A percentile compares a stretch with the other conserved stretches of the same genome.
Evolutionary conservation across 1,284 basidiomycete genomes (phyloP).

Genomic region (Takashimella koratensis): DNA sequence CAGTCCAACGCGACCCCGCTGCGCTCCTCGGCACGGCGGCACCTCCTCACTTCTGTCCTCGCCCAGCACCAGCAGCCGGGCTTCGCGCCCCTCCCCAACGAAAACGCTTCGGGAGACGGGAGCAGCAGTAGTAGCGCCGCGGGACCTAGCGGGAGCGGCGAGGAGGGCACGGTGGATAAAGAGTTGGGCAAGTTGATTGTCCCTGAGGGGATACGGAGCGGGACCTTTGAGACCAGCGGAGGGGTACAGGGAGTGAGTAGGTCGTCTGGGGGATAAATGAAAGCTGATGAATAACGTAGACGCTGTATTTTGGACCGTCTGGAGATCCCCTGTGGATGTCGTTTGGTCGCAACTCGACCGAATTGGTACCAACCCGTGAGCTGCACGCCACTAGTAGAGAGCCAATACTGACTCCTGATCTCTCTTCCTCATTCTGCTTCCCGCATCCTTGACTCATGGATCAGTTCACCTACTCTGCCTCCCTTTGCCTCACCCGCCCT

Average conservation of each 20-base stretch:
- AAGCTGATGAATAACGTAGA: slow-evolving; percentile 51
- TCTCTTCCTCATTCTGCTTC: not conserved
- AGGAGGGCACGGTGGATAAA: slow-evolving; percentile 5
- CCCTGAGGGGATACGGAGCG: slow-evolving; percentile 40
- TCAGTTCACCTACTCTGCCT: slow-evolving; percentile 44
- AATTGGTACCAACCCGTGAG: slow-evolving; percentile 64
- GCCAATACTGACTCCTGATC: no score
- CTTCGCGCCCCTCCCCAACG: not conserved
- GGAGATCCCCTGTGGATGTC: slow-evolving; percentile 81
- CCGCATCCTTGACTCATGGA: slow-evolving; percentile 54
- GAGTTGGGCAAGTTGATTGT: slow-evolving; percentile 39
- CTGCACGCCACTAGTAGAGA: no score
- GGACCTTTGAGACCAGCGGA: slow-evolving; percentile 40
- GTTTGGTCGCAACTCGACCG: slow-evolving; percentile 56
- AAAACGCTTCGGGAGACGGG: not conserved
- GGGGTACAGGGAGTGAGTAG: slow-evolving; percentile 44
- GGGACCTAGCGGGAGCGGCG: not conserved
- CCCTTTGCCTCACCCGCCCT: slow-evolving; percentile 23
- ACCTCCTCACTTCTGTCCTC: slow-evolving; percentile 33
- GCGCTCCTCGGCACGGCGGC: slow-evolving; percentile 43
- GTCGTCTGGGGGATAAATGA: not conserved
- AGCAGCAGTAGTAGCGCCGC: no score
- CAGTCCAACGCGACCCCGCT: slow-evolving; percentile 47
- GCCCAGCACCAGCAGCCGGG: slow-evolving; percentile 33
- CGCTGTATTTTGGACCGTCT: slow-evolving; percentile 57